Percentiles rank a stretch among this genome's conserved stretches.
Conservation (phyloP, 805 yeast genomes). For the Pachysolen tannophilus region DNA sequence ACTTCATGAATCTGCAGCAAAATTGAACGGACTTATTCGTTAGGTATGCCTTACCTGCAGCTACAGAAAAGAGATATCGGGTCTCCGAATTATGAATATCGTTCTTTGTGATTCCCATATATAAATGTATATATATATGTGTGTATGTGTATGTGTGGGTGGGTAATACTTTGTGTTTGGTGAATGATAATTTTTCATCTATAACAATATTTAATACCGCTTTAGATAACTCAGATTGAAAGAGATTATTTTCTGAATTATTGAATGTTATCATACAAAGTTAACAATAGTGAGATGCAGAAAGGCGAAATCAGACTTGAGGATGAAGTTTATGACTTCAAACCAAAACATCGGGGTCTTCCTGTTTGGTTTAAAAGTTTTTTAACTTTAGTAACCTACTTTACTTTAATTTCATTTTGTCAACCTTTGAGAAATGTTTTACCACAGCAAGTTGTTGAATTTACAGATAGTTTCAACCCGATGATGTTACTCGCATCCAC, state of each 20-base stretch:
- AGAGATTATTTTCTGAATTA: background rate
- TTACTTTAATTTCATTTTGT: constrained; percentile 11
- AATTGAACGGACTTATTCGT: too few relatives aligned
- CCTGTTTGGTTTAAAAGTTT: background rate
- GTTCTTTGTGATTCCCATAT: too few relatives aligned
- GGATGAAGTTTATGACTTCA: too few relatives aligned
- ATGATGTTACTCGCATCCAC: background rate
- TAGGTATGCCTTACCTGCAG: too few relatives aligned
- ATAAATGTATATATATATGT: too few relatives aligned
- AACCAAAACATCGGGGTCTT: background rate
- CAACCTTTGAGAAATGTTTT: constrained; percentile 1
- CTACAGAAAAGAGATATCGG: too few relatives aligned
- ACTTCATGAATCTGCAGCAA: too few relatives aligned
- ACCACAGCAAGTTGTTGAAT: constrained; percentile 1
- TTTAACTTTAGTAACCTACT: constrained; percentile 2
- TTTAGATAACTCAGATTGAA: background rate
- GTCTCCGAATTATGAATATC: too few relatives aligned
- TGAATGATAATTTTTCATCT: too few relatives aligned
- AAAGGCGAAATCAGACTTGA: constrained; percentile 9
- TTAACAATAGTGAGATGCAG: constrained; percentile 1
- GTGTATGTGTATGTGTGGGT: too few relatives aligned
- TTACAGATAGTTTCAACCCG: constrained; percentile 4
- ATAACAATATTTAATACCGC: too few relatives aligned
- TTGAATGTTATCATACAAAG: constrained; percentile 1
- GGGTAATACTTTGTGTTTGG: too few relatives aligned